A percentile compares a stretch with the other conserved stretches of the same genome.
Conservation (phyloP, 2,329 filamentous ascomycete species). For the Ophiocordyceps camponoti-leonardi region DNA sequence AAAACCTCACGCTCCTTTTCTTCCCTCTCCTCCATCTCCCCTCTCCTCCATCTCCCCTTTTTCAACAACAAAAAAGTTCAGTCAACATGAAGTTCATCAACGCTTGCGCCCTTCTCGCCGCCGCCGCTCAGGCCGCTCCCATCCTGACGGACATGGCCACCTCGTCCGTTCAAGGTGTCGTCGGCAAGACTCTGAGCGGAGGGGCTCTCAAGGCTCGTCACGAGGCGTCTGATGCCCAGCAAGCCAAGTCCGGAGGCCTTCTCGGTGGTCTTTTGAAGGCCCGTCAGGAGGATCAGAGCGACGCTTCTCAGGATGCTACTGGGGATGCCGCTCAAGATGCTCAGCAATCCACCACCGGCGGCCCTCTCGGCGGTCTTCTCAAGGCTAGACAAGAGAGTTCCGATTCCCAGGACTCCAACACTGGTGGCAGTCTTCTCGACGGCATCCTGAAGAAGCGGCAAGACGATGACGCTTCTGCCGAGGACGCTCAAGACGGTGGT, state of each 20-base stretch:
- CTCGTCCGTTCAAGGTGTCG: neutral
- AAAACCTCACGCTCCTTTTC: too few relatives aligned
- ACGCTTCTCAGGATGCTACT: too few relatives aligned
- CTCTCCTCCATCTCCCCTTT: neutral
- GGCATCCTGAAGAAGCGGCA: neutral
- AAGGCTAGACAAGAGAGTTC: neutral
- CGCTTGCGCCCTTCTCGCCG: neutral
- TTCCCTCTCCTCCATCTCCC: too few relatives aligned
- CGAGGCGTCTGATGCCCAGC: neutral
- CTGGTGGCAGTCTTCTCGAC: too few relatives aligned
- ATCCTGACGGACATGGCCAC: neutral
- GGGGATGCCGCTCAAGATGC: too few relatives aligned
- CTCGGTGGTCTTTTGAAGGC: too few relatives aligned
- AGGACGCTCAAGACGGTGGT: too few relatives aligned
- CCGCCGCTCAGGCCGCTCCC: neutral
- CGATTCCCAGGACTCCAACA: too few relatives aligned
- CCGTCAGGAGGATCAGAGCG: too few relatives aligned
- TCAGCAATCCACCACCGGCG: neutral
- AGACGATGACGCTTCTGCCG: too few relatives aligned
- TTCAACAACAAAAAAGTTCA: too few relatives aligned
- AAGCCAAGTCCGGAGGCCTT: too few relatives aligned
- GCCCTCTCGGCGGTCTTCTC: neutral
- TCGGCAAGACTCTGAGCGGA: neutral
- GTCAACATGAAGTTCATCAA: neutral
- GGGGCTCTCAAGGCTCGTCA: neutral